phyloP scores from a whole-genome alignment of 306 rosid species.

The Lathyrus oleraceus region DNA sequence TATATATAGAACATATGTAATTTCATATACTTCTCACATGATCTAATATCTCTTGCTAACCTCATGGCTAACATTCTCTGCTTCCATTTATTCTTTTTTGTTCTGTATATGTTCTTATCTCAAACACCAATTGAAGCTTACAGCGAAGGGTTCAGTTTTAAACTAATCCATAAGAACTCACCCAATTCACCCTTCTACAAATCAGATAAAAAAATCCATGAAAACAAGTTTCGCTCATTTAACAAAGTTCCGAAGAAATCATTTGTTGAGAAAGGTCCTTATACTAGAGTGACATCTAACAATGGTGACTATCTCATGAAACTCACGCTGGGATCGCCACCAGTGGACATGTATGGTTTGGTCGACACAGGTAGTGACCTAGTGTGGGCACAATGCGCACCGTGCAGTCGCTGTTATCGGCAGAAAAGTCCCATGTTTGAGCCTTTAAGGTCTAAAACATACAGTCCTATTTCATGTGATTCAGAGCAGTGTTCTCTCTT shows the following conservation, averaged over 20 bases:
- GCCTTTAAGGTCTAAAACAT: conserved; percentile 51
- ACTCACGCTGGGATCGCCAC: conserved; percentile 59
- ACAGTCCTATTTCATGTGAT: conserved; percentile 43
- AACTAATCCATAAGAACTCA: conserved; percentile 38
- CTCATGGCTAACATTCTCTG: conserved; percentile 43
- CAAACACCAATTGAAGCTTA: conserved; percentile 33
- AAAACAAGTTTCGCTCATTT: conserved; percentile 12
- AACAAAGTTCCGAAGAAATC: conserved; percentile 28
- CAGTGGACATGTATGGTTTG: conserved; percentile 52
- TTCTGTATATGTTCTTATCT: conserved; percentile 18
- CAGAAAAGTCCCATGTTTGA: conserved; percentile 51
- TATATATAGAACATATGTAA: conserved; percentile 17
- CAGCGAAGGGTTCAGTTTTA: conserved; percentile 40
- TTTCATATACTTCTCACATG: conserved; percentile 20
- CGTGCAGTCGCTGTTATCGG: conserved; percentile 48
- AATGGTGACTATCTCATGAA: conserved; percentile 58
- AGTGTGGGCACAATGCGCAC: conserved; percentile 61
- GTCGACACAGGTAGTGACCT: conserved; percentile 68
- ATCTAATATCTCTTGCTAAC: conserved; percentile 14
- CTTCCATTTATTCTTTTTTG: conserved; percentile 17
- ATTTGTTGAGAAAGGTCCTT: conserved; percentile 22
- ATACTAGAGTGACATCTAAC: conserved; percentile 44
- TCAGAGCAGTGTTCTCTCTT: conserved; percentile 43
- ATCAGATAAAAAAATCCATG: background rate
- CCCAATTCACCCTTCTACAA: conserved; percentile 36